phyloP scores from a whole-genome alignment of 306 rosid species.

The Hippophae tibetana region DNA sequence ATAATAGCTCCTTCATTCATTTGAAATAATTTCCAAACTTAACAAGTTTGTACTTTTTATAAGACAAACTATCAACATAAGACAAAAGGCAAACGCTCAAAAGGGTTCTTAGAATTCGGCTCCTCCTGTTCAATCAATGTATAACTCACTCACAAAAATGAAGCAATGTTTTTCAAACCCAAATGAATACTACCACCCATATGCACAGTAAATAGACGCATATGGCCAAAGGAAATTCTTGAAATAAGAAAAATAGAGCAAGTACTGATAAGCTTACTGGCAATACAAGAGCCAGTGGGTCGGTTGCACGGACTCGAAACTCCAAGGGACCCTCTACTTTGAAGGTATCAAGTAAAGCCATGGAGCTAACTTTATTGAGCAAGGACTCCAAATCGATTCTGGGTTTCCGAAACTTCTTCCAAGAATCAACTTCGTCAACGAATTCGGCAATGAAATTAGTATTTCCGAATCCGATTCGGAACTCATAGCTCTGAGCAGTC shows the following conservation, averaged over 20 bases:
- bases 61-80: too few species aligned
- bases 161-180: too few species aligned
- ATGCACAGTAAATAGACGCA: neutral
- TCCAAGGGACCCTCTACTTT: conserved; percentile 72
- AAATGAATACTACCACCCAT: too few species aligned
- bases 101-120: too few species aligned
- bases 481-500: conserved; percentile 32
- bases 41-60: too few species aligned
- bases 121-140: too few species aligned
- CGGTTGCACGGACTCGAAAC: conserved; percentile 32
- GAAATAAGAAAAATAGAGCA: neutral
- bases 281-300: conserved; percentile 39
- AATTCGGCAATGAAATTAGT: conserved; percentile 33
- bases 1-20: too few species aligned
- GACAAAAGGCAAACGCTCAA: too few species aligned
- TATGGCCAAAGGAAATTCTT: neutral
- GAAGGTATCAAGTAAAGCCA: conserved; percentile 46
- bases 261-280: conserved; percentile 36
- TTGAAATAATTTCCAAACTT: too few species aligned
- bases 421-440: conserved; percentile 46
- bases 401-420: conserved; percentile 45
- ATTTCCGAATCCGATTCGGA: conserved; percentile 51
- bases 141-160: too few species aligned
- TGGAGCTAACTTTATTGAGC: conserved; percentile 28
- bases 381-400: conserved; percentile 42